These are phyloP conservation scores for Dictyostelium firmibasis DNA, from an alignment of 78 protist species.

Conservation along the genomic window DNA sequence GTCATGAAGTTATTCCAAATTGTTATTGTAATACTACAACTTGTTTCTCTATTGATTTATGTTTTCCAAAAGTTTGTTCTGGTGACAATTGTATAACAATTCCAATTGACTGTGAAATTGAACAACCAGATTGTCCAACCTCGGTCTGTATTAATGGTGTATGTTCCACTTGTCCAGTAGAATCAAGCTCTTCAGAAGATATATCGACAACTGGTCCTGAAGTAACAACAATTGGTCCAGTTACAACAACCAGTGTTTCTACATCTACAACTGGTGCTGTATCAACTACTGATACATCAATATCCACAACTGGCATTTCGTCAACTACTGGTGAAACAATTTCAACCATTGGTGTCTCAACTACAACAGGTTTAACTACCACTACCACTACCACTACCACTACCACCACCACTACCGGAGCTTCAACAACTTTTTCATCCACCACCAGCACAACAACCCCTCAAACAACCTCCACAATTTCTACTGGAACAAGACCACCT, in stretches of 20 bases:
- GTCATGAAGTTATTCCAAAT: not conserved
- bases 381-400: too few species aligned
- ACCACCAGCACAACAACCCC: not conserved
- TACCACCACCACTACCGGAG: too few species aligned
- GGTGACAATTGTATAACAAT: not conserved
- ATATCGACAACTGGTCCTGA: not conserved
- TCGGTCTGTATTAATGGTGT: not conserved
- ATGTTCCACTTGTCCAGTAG: not conserved
- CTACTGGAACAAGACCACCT: not conserved
- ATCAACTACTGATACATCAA: not conserved
- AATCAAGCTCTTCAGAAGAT: not conserved
- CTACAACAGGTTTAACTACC: too few species aligned
- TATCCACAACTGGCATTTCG: not conserved
- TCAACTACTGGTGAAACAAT: not conserved
- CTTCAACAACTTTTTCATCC: not conserved
- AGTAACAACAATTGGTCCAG: not conserved
- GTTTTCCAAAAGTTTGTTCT: not conserved
- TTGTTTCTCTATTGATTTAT: not conserved
- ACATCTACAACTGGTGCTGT: not conserved
- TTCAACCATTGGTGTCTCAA: too few species aligned
- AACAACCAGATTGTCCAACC: not conserved
- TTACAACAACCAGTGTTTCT: not conserved
- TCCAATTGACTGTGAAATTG: not conserved
- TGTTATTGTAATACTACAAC: conserved; percentile 9
- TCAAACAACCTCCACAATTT: not conserved